These are phyloP conservation scores for Leucocoprinus birnbaumii DNA, from an alignment of 768 basidiomycete species.

Conservation along the genomic window DNA sequence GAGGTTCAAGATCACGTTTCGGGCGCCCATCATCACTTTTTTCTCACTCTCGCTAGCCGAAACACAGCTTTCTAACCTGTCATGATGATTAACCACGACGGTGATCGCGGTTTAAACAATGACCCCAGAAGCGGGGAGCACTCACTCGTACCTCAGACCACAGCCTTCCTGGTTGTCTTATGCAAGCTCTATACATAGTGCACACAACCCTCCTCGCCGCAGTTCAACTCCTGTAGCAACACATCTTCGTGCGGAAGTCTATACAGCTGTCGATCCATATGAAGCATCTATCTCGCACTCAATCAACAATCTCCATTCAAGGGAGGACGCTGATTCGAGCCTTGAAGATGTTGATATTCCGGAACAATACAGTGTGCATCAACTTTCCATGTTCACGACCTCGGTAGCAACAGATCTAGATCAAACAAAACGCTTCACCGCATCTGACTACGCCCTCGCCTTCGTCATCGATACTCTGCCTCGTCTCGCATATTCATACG, in stretches of 20 bases:
- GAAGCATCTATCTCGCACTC: constrained; percentile 3
- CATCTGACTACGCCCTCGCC: constrained; percentile 13
- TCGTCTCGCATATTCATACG: constrained; percentile 27
- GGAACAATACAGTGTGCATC: not conserved
- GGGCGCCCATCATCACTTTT: too few species aligned
- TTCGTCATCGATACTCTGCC: constrained; percentile 26
- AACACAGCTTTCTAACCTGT: too few species aligned
- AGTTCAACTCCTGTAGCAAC: not conserved
- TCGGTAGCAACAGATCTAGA: not conserved
- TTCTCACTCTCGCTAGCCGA: too few species aligned
- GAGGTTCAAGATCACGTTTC: too few species aligned
- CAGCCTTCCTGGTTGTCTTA: too few species aligned
- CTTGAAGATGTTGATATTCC: constrained; percentile 4
- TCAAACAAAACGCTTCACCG: not conserved
- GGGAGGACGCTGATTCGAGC: not conserved
- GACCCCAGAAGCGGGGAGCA: too few species aligned
- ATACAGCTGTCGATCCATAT: constrained; percentile 6
- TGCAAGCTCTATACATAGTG: not conserved
- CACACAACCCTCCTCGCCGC: not conserved
- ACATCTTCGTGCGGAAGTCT: not conserved
- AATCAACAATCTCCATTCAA: not conserved
- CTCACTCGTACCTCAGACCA: too few species aligned
- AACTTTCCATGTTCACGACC: not conserved
- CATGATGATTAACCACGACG: too few species aligned
- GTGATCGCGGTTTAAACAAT: too few species aligned